phyloP scores from a whole-genome alignment of 805 yeast genomes.

The Kuraishia cidri region DNA sequence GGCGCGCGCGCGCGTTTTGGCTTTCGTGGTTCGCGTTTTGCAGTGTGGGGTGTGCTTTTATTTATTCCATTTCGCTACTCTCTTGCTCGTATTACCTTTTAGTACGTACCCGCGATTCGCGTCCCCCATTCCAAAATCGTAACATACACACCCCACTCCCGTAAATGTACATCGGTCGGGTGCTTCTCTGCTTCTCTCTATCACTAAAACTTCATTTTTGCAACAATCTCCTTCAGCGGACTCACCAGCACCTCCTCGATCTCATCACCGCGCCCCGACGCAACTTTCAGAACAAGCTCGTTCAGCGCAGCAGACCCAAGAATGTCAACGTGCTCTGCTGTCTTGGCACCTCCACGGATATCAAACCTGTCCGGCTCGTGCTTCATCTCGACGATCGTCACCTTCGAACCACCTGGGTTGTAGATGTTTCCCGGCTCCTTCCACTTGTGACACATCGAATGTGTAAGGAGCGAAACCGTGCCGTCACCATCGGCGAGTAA shows the following conservation, averaged over 20 bases:
- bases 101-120: too few relatives aligned
- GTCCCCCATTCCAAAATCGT: too few relatives aligned
- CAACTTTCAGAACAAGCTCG: conserved; percentile 76
- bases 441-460: conserved; percentile 90
- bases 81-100: too few relatives aligned
- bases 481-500: conserved; percentile 92
- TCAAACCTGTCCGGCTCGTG: conserved; percentile 94
- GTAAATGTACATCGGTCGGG: too few relatives aligned
- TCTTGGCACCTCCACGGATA: conserved; percentile 93
- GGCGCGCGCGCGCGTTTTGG: too few relatives aligned
- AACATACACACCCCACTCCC: too few relatives aligned
- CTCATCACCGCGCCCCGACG: conserved; percentile 66
- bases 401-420: conserved; percentile 71
- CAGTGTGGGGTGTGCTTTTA: too few relatives aligned
- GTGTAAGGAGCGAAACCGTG: conserved; percentile 81
- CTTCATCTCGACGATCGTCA: conserved; percentile 80
- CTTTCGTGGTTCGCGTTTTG: too few relatives aligned
- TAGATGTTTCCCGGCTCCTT: conserved; percentile 52
- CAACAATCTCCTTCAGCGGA: conserved; percentile 53
- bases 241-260: conserved; percentile 57
- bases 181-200: too few relatives aligned
- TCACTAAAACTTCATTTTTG: conserved; percentile 33
- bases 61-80: too few relatives aligned
- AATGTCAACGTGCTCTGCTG: conserved; percentile 97
- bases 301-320: conserved; percentile 89